These are phyloP conservation scores for Fusarium ramigenum DNA, from an alignment of 2,329 filamentous ascomycete genomes.

Conservation along the genomic window DNA sequence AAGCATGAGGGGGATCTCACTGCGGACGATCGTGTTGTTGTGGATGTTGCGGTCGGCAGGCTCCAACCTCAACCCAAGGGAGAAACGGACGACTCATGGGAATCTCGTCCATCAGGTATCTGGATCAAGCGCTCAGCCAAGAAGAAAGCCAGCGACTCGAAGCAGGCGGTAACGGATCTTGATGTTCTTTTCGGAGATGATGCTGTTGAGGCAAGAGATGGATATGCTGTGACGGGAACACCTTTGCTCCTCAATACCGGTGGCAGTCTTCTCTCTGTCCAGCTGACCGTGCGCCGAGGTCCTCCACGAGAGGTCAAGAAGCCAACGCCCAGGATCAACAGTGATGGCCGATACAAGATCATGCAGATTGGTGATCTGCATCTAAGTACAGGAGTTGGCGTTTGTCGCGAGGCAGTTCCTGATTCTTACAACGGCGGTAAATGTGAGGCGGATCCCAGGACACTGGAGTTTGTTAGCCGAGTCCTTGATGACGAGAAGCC, in stretches of 20 bases:
- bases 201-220: constrained; percentile 86
- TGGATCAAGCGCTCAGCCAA: constrained; percentile 83
- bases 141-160: constrained; percentile 77
- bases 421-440: constrained; percentile 74
- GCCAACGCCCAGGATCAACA: constrained; percentile 79
- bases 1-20: constrained; percentile 87
- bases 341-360: constrained; percentile 96
- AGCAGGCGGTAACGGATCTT: constrained; percentile 78
- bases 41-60: constrained; percentile 80
- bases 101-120: constrained; percentile 77
- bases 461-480: constrained; percentile 85
- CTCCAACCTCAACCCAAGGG: constrained; percentile 67
- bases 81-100: constrained; percentile 74
- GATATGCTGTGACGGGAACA: constrained; percentile 82
- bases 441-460: constrained; percentile 92
- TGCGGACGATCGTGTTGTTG: constrained; percentile 77
- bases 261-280: constrained; percentile 71
- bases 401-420: constrained; percentile 87
- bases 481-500: constrained; percentile 93
- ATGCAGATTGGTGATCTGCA: constrained; percentile 96
- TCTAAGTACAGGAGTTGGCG: constrained; percentile 86
- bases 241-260: constrained; percentile 75
- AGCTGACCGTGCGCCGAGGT: constrained; percentile 82
- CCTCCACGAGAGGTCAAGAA: constrained; percentile 70
- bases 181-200: constrained; percentile 92